Percentiles rank a stretch among this genome's conserved stretches.
phyloP scores from a whole-genome alignment of 805 yeast species.

The Candida vaughaniae region DNA sequence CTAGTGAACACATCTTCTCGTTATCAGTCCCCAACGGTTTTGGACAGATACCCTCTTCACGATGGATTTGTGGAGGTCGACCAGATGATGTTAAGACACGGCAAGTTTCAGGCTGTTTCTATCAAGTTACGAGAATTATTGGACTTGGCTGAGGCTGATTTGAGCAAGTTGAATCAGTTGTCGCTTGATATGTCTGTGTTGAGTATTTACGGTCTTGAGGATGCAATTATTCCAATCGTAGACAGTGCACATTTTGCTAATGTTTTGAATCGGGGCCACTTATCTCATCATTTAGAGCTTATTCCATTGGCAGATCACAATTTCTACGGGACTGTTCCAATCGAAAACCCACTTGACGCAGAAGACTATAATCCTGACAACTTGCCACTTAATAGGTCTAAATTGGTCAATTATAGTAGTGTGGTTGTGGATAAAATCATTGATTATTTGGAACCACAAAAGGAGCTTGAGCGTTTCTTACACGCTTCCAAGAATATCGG shows the following conservation, averaged over 20 bases:
- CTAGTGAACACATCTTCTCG: conserved; percentile 75
- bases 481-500: conserved; percentile 33
- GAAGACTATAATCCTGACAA: conserved; percentile 34
- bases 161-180: conserved; percentile 40
- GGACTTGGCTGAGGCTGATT: conserved; percentile 49
- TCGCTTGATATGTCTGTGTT: conserved; percentile 52
- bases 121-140: conserved; percentile 51
- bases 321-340: conserved; percentile 54
- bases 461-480: conserved; percentile 55
- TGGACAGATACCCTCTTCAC: conserved; percentile 33
- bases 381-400: conserved; percentile 45
- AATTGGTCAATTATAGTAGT: conserved; percentile 56
- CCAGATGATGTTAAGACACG: conserved; percentile 43
- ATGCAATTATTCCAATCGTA: conserved; percentile 59
- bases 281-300: conserved; percentile 49
- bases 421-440: conserved; percentile 50
- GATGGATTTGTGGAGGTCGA: conserved; percentile 19
- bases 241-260: conserved; percentile 65
- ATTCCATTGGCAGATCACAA: conserved; percentile 79
- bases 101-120: conserved; percentile 41
- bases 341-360: conserved; percentile 31
- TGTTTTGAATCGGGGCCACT: conserved; percentile 51
- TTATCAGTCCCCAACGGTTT: conserved; percentile 50
- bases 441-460: conserved; percentile 46
- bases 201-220: conserved; percentile 70